A percentile compares a stretch with the other conserved stretches of the same genome.
phyloP scores from a whole-genome alignment of 257 asterid species.

The Nicotiana tomentosiformis region DNA sequence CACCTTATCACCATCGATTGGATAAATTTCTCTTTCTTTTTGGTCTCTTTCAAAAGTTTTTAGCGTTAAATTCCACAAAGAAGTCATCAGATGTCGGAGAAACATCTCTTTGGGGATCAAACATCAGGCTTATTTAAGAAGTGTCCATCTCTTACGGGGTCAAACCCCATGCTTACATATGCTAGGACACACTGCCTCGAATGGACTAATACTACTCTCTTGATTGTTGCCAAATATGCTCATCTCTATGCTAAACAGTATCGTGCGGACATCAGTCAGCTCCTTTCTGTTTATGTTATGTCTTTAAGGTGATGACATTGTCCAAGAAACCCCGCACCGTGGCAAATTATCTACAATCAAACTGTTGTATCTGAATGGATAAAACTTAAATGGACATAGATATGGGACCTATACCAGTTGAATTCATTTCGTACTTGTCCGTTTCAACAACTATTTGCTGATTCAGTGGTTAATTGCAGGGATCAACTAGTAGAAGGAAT shows the following conservation, averaged over 20 bases:
- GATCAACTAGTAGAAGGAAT: not conserved
- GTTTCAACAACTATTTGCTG: not conserved
- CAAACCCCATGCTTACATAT: not conserved
- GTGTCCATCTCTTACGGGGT: not conserved
- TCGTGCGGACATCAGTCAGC: not conserved
- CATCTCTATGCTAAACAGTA: not conserved
- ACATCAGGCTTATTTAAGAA: not conserved
- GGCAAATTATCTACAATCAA: slow-evolving; percentile 1
- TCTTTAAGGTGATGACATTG: not conserved
- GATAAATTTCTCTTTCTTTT: not conserved
- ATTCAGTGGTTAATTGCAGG: not conserved
- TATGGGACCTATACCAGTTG: not conserved
- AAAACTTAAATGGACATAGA: not conserved
- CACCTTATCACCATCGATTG: not conserved
- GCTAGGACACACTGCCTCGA: not conserved
- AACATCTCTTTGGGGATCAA: not conserved
- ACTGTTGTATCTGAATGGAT: not conserved
- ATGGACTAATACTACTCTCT: not conserved
- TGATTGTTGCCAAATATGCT: not conserved
- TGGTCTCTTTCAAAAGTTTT: not conserved
- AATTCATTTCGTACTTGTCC: not conserved
- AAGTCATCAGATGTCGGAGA: not conserved
- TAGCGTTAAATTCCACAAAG: not conserved
- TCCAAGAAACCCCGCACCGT: not conserved
- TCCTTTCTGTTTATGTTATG: not conserved